Base-by-base conservation (phyloP, 441 rosid genomes). In the Aleurites moluccanus region DNA sequence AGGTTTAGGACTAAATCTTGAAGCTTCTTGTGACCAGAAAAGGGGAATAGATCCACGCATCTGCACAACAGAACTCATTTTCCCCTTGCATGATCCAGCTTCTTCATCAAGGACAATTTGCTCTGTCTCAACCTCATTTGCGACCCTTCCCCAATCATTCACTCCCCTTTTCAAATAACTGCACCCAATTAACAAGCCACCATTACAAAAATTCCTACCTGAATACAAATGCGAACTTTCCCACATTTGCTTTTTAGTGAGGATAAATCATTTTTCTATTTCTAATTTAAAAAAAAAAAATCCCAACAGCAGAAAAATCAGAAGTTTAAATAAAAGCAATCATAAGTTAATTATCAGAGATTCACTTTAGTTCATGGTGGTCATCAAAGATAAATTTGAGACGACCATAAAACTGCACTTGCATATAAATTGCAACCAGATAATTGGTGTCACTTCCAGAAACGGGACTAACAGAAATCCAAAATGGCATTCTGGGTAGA, bases 1-100 rank as follows among this genome's bases (percentile, higher is more conserved):
- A 82, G 99, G 99, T 85, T 96, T 96, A 33, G 98, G 97, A 82
- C 98, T 96, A 76, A 96, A 90, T 90, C 93, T 88, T 23, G 99
- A 96, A 81, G 98, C 98, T 84, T 91, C 99, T 83, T 96, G 99
- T 9, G 98, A 94, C 99, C 99, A 96, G 84, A 94, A 96, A 84
- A 96, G 97, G 49, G 98, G 99, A 78, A 96, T 94, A 47, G 98
- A 96, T 77, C 99, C 99, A 72, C 98, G 95, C 95, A 94, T 91
- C 89, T 96, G 99, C 78, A 94, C 98, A 76, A 90, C 86, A 69
- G 97, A 96, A 77, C 96, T 94, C 98, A 96, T 96, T 92, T 86
- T 94, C 42, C 99, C 99, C 79, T 92, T 96, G 86, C 86, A 86
- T 59, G 91, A 90, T 75, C 99, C 99, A 78, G 94, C 96, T 81